Conservation (phyloP, 441 rosid genomes). For the Rhodomyrtus psidioides region DNA sequence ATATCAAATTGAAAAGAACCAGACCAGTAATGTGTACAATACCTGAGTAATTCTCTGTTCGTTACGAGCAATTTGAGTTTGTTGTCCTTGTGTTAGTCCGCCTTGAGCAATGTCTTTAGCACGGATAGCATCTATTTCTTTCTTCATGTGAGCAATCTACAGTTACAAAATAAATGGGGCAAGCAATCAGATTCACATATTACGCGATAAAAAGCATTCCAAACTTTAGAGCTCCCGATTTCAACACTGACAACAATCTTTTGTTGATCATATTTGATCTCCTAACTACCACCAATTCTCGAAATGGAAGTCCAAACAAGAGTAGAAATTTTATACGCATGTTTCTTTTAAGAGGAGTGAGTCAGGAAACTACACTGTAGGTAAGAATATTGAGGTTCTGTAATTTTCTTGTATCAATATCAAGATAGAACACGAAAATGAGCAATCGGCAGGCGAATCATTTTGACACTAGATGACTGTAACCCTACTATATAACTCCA, state of each 20-base stretch:
- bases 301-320: not conserved
- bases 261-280: not conserved
- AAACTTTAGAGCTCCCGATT: not conserved
- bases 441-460: not conserved
- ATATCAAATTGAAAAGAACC: not conserved
- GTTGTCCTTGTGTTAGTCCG: conserved; percentile 97
- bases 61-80: conserved; percentile 97
- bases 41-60: conserved; percentile 92
- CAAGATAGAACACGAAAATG: not conserved
- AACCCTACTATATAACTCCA: not conserved
- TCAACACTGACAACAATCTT: not conserved
- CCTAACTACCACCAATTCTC: not conserved
- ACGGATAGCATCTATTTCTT: conserved; percentile 91
- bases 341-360: not conserved
- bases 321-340: not conserved
- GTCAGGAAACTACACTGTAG: not conserved
- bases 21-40: not conserved
- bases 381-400: not conserved
- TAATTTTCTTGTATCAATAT: not conserved
- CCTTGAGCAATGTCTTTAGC: conserved; percentile 96
- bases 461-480: not conserved
- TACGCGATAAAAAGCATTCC: not conserved
- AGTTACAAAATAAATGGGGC: conserved; percentile 7
- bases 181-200: not conserved
- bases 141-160: conserved; percentile 97